A percentile compares a stretch with the other conserved stretches of the same genome.
These are phyloP conservation scores for Pelargonium cotyledonis DNA, from an alignment of 441 rosid species.

Conservation along the genomic window DNA sequence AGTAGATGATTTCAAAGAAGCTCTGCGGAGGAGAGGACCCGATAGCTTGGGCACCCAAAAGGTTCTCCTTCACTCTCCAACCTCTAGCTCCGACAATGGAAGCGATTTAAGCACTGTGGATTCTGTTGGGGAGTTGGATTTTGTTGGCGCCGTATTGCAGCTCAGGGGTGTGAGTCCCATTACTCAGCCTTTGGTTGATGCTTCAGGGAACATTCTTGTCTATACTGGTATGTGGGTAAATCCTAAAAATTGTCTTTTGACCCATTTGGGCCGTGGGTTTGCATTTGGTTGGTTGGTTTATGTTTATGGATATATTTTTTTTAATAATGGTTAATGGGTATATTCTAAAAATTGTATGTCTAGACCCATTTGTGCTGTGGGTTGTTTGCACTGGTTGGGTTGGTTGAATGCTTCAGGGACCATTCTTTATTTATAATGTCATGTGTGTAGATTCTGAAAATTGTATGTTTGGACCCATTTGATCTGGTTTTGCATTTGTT, in stretches of 20 bases:
- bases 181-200: slow-evolving; percentile 56
- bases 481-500: slow-evolving; percentile 1
- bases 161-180: slow-evolving; percentile 54
- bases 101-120: background rate
- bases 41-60: slow-evolving; percentile 54
- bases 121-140: slow-evolving; percentile 37
- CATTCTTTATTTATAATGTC: too few species aligned
- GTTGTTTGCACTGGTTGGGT: too few species aligned
- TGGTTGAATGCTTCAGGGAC: too few species aligned
- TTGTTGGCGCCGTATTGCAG: slow-evolving; percentile 73
- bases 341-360: too few species aligned
- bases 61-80: slow-evolving; percentile 29
- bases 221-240: slow-evolving; percentile 48
- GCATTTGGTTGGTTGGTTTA: too few species aligned
- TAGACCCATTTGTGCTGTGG: too few species aligned
- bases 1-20: slow-evolving; percentile 46
- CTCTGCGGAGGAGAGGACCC: slow-evolving; percentile 64
- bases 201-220: slow-evolving; percentile 48
- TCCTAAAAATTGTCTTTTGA: too few species aligned
- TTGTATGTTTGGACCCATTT: background rate
- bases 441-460: background rate
- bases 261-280: too few species aligned
- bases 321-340: too few species aligned
- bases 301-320: too few species aligned
- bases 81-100: background rate